Conservation (phyloP, 192 early-diverging fungal genomes). For the Coemansia sp. region DNA sequence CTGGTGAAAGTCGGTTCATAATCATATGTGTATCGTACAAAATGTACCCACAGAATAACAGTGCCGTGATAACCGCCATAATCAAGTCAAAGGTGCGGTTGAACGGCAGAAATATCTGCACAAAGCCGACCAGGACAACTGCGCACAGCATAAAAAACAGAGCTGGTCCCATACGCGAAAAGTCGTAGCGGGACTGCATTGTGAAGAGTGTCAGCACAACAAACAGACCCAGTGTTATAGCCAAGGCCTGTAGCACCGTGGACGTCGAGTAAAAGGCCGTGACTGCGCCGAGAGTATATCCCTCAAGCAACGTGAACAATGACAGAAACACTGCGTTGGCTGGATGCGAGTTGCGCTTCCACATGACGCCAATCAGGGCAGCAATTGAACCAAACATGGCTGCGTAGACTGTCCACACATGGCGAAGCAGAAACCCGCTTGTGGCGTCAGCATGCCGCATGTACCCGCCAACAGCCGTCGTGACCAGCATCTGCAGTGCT, state of each 20-base stretch:
- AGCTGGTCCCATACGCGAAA: conserved; percentile 60
- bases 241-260: conserved; percentile 71
- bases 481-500: conserved; percentile 59
- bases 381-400: conserved; percentile 55
- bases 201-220: conserved; percentile 74
- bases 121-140: conserved; percentile 59
- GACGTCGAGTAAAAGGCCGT: conserved; percentile 64
- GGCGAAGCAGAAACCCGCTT: conserved; percentile 56
- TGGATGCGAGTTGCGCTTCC: conserved; percentile 62
- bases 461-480: conserved; percentile 55
- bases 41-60: conserved; percentile 79
- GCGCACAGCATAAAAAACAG: conserved; percentile 63
- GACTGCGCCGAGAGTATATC: conserved; percentile 54
- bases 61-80: conserved; percentile 57
- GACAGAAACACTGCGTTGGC: conserved; percentile 61
- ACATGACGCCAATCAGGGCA: conserved; percentile 52
- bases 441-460: conserved; percentile 57
- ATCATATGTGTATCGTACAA: conserved; percentile 71
- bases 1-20: conserved; percentile 66
- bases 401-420: conserved; percentile 59
- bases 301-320: conserved; percentile 60
- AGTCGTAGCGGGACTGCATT: conserved; percentile 71
- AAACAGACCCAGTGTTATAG: conserved; percentile 71
- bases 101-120: conserved; percentile 74
- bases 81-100: conserved; percentile 54